Conservation (phyloP, 2,329 filamentous ascomycete species). For the Hymenoscyphus occultus region DNA sequence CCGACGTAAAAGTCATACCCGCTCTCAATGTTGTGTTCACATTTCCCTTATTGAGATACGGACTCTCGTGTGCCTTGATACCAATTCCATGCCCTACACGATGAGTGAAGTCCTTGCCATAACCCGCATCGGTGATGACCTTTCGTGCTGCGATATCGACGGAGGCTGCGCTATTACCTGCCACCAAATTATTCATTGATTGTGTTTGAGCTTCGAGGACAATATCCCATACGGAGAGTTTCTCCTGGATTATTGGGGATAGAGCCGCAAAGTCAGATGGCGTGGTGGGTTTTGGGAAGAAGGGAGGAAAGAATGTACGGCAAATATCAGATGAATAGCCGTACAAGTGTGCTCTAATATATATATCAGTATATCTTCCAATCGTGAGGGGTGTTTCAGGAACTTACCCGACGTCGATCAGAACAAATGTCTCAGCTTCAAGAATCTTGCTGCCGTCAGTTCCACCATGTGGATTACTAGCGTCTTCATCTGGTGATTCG, state of each 20-base stretch:
- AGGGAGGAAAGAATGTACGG: conserved; percentile 54
- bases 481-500: conserved; percentile 36
- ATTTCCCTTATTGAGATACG: conserved; percentile 63
- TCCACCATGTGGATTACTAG: conserved; percentile 41
- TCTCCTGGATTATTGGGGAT: conserved; percentile 41
- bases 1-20: conserved; percentile 62
- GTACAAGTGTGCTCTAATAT: conserved; percentile 50
- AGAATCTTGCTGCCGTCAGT: conserved; percentile 47
- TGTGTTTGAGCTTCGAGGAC: conserved; percentile 61
- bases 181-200: conserved; percentile 48
- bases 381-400: neutral
- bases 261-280: conserved; percentile 13
- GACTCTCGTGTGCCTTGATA: conserved; percentile 64
- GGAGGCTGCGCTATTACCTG: conserved; percentile 53
- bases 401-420: conserved; percentile 56
- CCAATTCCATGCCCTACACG: conserved; percentile 63
- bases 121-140: conserved; percentile 56
- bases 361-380: conserved; percentile 6
- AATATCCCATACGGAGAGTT: conserved; percentile 56
- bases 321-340: conserved; percentile 64
- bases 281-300: conserved; percentile 32
- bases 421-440: conserved; percentile 52
- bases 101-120: conserved; percentile 58
- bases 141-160: conserved; percentile 59
- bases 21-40: conserved; percentile 43